phyloP scores from a whole-genome alignment of 1,284 basidiomycete genomes.

The Fomitopsis pinicola region DNA sequence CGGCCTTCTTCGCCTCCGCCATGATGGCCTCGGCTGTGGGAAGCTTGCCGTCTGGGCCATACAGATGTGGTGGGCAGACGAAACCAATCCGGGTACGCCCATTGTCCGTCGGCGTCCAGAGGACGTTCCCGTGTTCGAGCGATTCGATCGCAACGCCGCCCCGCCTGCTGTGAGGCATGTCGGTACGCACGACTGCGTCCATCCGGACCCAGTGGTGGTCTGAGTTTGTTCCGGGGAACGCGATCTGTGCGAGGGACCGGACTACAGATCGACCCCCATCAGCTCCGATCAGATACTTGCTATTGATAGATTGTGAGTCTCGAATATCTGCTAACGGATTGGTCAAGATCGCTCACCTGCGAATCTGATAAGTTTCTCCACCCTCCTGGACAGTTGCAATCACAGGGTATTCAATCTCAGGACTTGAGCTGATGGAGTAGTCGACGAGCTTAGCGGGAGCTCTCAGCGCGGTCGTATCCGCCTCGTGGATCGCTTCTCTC shows the following conservation, averaged over 20 bases:
- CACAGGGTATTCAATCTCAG: neutral
- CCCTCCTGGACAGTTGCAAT: neutral
- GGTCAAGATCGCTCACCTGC: neutral
- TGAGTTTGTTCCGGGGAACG: constrained; percentile 1
- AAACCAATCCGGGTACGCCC: constrained; percentile 7
- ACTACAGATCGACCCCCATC: constrained; percentile 4
- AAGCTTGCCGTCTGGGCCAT: neutral
- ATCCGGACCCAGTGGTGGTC: constrained; percentile 3
- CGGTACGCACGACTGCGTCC: constrained; percentile 3
- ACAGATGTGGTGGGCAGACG: neutral
- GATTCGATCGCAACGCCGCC: constrained; percentile 3
- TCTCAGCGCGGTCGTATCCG: neutral
- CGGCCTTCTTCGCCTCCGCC: constrained; percentile 7
- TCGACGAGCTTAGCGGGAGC: constrained; percentile 4
- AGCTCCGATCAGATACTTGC: constrained; percentile 5
- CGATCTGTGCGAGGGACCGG: neutral
- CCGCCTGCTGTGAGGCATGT: constrained; percentile 1
- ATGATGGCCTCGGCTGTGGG: constrained; percentile 6
- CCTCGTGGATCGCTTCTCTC: neutral
- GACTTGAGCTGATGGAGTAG: neutral
- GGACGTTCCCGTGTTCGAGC: constrained; percentile 3
- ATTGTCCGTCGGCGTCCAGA: constrained; percentile 6
- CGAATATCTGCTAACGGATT: neutral
- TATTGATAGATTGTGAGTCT: neutral
- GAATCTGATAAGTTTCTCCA: too few relatives aligned